Evolutionary conservation across 768 basidiomycete species (phyloP), one percentile per base, ranked within the genome.

Genomic region (Lactarius hengduanensis): DNA sequence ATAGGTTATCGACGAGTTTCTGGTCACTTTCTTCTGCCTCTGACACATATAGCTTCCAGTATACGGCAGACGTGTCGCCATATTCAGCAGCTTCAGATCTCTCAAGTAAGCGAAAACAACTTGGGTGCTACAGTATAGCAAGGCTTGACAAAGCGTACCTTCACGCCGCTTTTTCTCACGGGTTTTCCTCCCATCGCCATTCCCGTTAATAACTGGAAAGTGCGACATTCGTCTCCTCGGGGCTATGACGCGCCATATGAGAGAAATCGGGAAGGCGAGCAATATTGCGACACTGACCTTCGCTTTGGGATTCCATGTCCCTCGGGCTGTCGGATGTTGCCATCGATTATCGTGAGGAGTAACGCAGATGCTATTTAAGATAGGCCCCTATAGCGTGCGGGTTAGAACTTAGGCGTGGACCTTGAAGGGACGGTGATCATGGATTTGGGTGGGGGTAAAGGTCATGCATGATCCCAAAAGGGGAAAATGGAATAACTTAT

Each of bases 11-110:
- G 26, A 70, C 50, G 15, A 71, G 30, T 15, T 63, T 61, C n/a
- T 32, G 53, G 50, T 71, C 70, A n/a, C 47, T 36, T 16, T 6
- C 43, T 43, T 64, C 57, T 16, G 70, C 66, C 28, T 71, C 70
- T 15, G 59, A 56, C 15, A 3, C 36, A 43, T 71, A 71, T 36
- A 62, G 28, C 16, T 62, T 64, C 70, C 70, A 71, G 16, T 70
- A 65, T 65, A 58, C 47, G 20, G 65, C 41, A 10, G 65, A 65
- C 15, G 65, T 61, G 32, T 65, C 65, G 18, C 60, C 65, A 50
- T 65, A 65, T 50, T 61, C 26, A 10, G 36, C 32, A 13, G 26
- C 59, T 65, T 61, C 22, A 10, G 20, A 47, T 50, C 26, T 3
- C 43, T 22, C 43, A 1, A 38, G 45, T 65, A 15, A 61, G 41